A percentile compares a stretch with the other conserved stretches of the same genome.
Evolutionary conservation across 306 rosid genomes (phyloP).

Genomic region (Betula pendula): DNA sequence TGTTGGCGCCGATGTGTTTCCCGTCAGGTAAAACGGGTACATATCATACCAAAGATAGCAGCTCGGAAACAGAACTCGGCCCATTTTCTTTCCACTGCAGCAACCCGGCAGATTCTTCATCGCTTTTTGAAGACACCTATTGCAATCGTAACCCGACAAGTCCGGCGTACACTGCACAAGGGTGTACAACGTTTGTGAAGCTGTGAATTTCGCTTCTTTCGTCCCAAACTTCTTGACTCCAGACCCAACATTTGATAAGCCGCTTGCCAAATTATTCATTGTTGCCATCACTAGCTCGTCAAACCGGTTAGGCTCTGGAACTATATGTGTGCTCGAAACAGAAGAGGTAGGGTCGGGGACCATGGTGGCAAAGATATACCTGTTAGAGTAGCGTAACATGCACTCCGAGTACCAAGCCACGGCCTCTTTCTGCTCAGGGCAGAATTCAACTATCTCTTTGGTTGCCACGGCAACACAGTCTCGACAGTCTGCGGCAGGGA

Average conservation of each 20-base stretch:
- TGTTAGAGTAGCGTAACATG: constrained; percentile 35
- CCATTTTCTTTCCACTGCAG: constrained; percentile 13
- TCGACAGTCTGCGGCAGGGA: constrained; percentile 35
- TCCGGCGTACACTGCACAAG: constrained; percentile 43
- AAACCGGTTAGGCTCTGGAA: not conserved
- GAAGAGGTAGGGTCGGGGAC: not conserved
- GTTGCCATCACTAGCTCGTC: not conserved
- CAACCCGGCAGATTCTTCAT: not conserved
- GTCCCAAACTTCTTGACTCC: constrained; percentile 31
- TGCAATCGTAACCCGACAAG: constrained; percentile 17
- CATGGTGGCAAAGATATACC: constrained; percentile 28
- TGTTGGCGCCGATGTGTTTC: not conserved
- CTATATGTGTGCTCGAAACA: accelerated
- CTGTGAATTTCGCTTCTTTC: constrained; percentile 10
- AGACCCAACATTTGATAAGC: not conserved
- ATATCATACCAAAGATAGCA: constrained; percentile 4
- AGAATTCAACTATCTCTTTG: constrained; percentile 3
- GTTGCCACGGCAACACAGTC: constrained; percentile 46
- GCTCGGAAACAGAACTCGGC: constrained; percentile 8
- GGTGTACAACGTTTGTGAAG: constrained; percentile 22
- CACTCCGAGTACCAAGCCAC: constrained; percentile 54
- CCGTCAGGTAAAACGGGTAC: constrained; percentile 7
- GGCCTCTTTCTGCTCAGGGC: constrained; percentile 32
- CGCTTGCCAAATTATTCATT: constrained; percentile 23
- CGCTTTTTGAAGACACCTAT: constrained; percentile 15